Base-by-base conservation (phyloP, 2,329 filamentous ascomycete species). In the Zelopaecilomyces penicillatus region DNA sequence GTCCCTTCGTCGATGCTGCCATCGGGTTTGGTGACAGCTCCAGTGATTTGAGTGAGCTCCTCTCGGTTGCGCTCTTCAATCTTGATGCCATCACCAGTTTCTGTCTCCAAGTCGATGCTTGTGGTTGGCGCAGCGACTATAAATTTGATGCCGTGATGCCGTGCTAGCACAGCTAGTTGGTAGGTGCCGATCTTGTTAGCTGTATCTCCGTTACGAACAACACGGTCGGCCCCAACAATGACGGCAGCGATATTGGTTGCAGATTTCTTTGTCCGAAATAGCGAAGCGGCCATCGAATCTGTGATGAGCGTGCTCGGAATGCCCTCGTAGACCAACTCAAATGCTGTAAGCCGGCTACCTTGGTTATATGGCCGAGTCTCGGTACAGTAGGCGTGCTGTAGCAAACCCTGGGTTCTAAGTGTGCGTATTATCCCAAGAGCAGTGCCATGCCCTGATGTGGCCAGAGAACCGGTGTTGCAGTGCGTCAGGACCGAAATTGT, bases 131-230 rank as follows among this genome's bases (percentile, higher is more conserved):
- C 93, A 0, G 93, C 93, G 30, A 98, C 90, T 7, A 98, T 76
- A 61, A 98, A 98, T 64, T 91, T 95, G 58, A 97, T 76, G 12
- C 87, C 86, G 57, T 98, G 93, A 58, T 90, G 74, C 52, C 77
- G 82, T 26, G 93, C 93, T 30, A 95, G 75, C n/a, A 97, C 89
- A 4, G 93, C 89, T 4, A 98, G 76, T 44, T 83, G 78, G 63
- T 98, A 97, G 1, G 93, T 98, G 42, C 93, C 93, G 50, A 98
- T 94, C 71, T 98, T 98, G 71, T 98, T 98, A 45, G 93, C 93
- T 0, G 93, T 97, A 67, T 98, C 93, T 30, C 93, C 93, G 57
- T 98, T 98, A 41, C 89, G 86, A 30, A 91, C 93, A 10, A 98
- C 93, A 45, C 93, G 81, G 63, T 98, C 93, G 3, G 93, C 93